Evolutionary conservation across 208 protist species (phyloP).

Genomic region (Trichomonas gallinae): DNA sequence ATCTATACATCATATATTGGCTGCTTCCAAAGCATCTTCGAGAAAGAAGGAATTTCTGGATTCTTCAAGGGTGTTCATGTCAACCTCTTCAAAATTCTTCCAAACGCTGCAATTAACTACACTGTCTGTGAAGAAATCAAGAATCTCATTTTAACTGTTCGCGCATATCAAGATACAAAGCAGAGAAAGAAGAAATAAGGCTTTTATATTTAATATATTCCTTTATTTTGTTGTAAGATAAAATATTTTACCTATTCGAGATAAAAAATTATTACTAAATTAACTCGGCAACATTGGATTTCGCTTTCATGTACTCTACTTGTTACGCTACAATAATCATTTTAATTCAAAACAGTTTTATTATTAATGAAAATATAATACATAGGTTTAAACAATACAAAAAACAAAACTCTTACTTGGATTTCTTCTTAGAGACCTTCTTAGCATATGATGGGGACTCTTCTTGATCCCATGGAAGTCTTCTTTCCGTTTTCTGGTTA

Average conservation of each 20-base stretch:
- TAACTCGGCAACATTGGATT: too few relatives aligned
- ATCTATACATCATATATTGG: neutral
- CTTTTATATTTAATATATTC: neutral
- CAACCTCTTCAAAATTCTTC: slow-evolving; percentile 21
- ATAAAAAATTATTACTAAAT: too few relatives aligned
- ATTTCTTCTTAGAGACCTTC: neutral
- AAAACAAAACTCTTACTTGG: neutral
- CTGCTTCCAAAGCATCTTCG: neutral
- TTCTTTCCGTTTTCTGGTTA: neutral
- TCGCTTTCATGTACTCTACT: too few relatives aligned
- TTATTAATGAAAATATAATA: too few relatives aligned
- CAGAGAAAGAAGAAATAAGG: neutral
- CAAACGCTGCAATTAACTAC: neutral
- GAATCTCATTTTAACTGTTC: neutral
- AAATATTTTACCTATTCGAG: neutral
- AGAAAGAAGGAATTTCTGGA: neutral
- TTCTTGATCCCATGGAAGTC: neutral
- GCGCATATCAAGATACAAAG: neutral
- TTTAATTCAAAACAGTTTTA: too few relatives aligned
- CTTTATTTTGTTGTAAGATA: neutral
- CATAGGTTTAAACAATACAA: neutral
- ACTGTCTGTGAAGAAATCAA: neutral
- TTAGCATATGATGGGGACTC: neutral
- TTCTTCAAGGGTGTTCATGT: neutral
- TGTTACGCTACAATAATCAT: too few relatives aligned